Percentiles rank a stretch among this genome's conserved stretches.
Evolutionary conservation across 805 yeast genomes (phyloP).

Genomic region (Candida ipomoeae): DNA sequence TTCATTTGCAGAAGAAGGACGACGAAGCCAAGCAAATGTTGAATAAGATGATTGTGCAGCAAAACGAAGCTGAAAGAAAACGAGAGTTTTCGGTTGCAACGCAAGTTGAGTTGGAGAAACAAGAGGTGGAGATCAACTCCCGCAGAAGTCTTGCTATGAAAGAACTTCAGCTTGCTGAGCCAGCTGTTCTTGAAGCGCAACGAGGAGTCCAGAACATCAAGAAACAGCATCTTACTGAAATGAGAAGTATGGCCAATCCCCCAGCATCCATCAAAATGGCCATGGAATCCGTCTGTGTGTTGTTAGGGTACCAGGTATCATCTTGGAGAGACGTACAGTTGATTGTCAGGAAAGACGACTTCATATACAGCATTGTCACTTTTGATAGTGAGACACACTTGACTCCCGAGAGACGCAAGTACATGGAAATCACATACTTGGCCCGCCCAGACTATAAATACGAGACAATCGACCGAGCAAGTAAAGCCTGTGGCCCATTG

Average conservation of each 20-base stretch:
- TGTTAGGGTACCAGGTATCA: constrained; percentile 66
- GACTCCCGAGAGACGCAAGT: constrained; percentile 45
- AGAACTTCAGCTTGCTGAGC: constrained; percentile 76
- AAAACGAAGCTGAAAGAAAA: constrained; percentile 88
- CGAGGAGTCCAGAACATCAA: constrained; percentile 88
- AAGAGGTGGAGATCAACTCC: constrained; percentile 55
- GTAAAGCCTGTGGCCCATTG: constrained; percentile 93
- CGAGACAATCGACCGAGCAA: constrained; percentile 78
- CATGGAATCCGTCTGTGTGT: constrained; percentile 78
- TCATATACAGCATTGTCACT: constrained; percentile 74
- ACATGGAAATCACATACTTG: constrained; percentile 59
- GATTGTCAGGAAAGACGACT: constrained; percentile 80
- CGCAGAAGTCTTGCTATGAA: constrained; percentile 52
- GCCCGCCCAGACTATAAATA: constrained; percentile 60
- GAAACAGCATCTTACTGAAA: constrained; percentile 86
- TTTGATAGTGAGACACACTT: constrained; percentile 63
- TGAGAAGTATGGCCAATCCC: constrained; percentile 85
- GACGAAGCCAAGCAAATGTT: constrained; percentile 67
- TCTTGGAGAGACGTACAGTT: constrained; percentile 82
- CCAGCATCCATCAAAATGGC: constrained; percentile 84
- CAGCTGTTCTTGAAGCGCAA: constrained; percentile 79
- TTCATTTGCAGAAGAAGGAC: constrained; percentile 51
- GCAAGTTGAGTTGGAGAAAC: constrained; percentile 62
- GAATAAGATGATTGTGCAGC: constrained; percentile 73
- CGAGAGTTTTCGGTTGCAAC: constrained; percentile 80